Base-by-base conservation (phyloP, 176 grass and related monocot genomes). In the Elaeis guineensis region DNA sequence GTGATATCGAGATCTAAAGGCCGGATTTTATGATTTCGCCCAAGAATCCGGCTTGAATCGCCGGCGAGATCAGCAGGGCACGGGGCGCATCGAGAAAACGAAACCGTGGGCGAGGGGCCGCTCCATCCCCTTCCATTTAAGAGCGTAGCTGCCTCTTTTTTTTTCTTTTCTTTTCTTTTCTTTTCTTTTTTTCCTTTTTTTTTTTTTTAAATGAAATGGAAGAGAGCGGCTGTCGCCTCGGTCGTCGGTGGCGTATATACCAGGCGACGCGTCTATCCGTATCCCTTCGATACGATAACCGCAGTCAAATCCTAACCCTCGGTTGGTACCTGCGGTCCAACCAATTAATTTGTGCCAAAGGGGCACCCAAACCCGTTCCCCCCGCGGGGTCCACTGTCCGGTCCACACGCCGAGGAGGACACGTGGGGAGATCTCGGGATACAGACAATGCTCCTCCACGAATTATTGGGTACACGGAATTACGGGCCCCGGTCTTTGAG, bases 231-330 rank as follows among this genome's bases (percentile, higher is more conserved):
- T 49, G 21, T 51, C 60, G 28, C 53, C 63, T 20, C 57, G 52
- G 67, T 55, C 75, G 67, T 71, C 75, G 77, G 69, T 79, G 68
- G 55, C 32, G 51, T 56, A 51, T 71, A 21, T 67, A 57, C 17
- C 21, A 67, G 63, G 62, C 24, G 35, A 76, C n/a, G 30, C 66
- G 52, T 61, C 57, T 51, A 4, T 55, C 23, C 25, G 5, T 48
- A 19, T 25, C 61, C 7, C 12, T 4, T 4, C 9, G 23, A 4
- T 15, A 16, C 12, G 21, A 4, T 22, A 25, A 25, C 21, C 1
- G 21, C 55, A 7, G 55, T 58, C 25, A 25, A 66, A 78, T 64
- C 28, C 19, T 49, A 64, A 79, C 76, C 52, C 22, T 65, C 55
- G 30, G 29, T 28, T 59, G 22, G 0, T 17, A 28, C 49, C n/a